Evolutionary conservation across 2,329 filamentous ascomycete species (phyloP), one percentile per base, ranked within the genome.

Genomic region (Phyllachora maydis): DNA sequence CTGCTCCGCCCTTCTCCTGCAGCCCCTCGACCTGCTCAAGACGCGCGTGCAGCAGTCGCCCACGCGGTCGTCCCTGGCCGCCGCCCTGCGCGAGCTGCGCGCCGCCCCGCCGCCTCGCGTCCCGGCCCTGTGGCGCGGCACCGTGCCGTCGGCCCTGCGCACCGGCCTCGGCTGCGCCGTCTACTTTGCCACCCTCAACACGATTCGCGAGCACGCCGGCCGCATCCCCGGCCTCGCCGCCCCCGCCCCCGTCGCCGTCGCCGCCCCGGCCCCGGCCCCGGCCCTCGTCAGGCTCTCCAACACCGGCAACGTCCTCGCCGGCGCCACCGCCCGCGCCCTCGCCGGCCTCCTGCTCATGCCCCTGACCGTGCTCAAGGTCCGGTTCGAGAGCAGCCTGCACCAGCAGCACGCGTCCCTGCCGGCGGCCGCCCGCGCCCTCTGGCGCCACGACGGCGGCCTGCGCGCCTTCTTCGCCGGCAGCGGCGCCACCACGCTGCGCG

Each of bases 271-370:
- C 29, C 35, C 23, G 30, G 28, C 13, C 28, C 19, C 28, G 18
- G 69, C 70, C 2, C 59, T 93, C 8, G 81, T 83, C 1, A 76
- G 76, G 34, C 61, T 95, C 21, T 78, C 74, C 31, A 81, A 88
- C 41, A 65, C 72, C 4, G 77, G 74, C 23, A 98, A 98, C 40
- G 59, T 98, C 11, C 52, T 76, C 8, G 82, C 85, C 0, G 88
- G 88, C 7, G 82, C 83, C 5, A 57, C 70, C 11, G 83, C 88
- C 13, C 65, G 88, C 25, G 82, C 81, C 2, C 71, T 76, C 24
- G 85, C 85, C 0, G 88, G 88, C 18, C 77, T 93, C 40, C 52
- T 90, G 21, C 68, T 95, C 50, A 95, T 93, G 78, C 88, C 88
- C 2, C 66, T 95, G 30, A 98, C 88, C 2, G 74, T 98, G 21